Evolutionary conservation across 1,284 basidiomycete species (phyloP), one percentile per base, ranked within the genome.

Genomic region (Sanguinoderma infundibulare): DNA sequence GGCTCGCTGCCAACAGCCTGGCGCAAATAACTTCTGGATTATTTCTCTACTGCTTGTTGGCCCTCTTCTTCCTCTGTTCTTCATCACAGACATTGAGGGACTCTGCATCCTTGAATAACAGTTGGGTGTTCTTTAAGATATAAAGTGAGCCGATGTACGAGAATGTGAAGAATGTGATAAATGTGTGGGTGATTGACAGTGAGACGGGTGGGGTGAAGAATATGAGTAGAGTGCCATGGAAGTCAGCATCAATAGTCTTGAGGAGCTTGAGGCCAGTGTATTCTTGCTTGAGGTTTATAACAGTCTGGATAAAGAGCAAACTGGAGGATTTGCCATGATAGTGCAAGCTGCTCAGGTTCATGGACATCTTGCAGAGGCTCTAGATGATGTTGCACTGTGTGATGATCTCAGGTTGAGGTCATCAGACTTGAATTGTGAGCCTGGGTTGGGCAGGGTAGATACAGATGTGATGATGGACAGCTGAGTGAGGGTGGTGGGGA

Each of bases 21-120:
- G 89, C 87, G 20, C 82, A 81, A 56, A 95, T 92, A 17, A 95
- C 89, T 35, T 82, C 80, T 0, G 91, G 86, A 65, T 93, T 87
- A 69, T 95, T 87, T 65, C 92, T 80, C 81, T 84, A 87, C 35
- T 84, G 79, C 61, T 83, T 81, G 44, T 70, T 67, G 30, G 53
- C 42, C 17, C 64, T 54, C 59, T 66, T 71, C 14, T 20, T 42
- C 40, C 69, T 67, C 53, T 66, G 61, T 47, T 68, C 62, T 39
- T 69, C 68, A 28, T 68, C 62, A 1, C 52, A 54, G 10, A 59
- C 59, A 12, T 56, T 35, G 8, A 35, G 26, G 5, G 50, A 49
- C 24, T 26, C 44, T 30, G 24, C 63, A 14, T 40, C 62, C 42
- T 62, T 69, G 67, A 71, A 73, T 12, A 56, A 64, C 5, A 74